These are phyloP conservation scores for Turnera subulata DNA, from an alignment of 345 rosid species.

Conservation along the genomic window DNA sequence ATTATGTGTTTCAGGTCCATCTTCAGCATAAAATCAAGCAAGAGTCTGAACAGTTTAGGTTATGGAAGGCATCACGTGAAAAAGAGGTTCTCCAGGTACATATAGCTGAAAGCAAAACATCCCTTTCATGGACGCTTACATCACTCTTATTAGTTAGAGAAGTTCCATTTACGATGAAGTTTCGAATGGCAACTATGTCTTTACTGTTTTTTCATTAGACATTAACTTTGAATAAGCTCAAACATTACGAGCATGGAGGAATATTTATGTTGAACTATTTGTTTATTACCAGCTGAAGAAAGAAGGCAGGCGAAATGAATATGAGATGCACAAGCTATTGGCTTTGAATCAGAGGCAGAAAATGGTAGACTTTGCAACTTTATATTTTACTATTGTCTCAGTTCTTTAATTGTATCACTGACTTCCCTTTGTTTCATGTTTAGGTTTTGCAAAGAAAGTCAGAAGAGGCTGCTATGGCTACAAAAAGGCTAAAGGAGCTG, in stretches of 20 bases:
- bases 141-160: no score
- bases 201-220: no score
- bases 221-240: no score
- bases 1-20: constrained; percentile 55
- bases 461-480: constrained; percentile 96
- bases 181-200: no score
- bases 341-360: constrained; percentile 96
- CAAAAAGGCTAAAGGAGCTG: constrained; percentile 89
- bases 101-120: not conserved
- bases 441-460: constrained; percentile 96
- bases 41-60: constrained; percentile 82
- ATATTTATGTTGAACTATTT: not conserved
- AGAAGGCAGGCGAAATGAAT: constrained; percentile 95
- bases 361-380: constrained; percentile 50
- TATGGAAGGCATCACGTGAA: constrained; percentile 90
- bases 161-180: no score
- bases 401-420: constrained; percentile 9
- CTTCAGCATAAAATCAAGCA: constrained; percentile 90
- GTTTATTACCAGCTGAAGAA: constrained; percentile 66
- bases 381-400: constrained; percentile 1
- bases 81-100: constrained; percentile 96
- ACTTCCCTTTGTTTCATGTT: constrained; percentile 6
- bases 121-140: no score
- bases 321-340: constrained; percentile 93
- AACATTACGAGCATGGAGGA: no score